Percentiles rank a stretch among this genome's conserved stretches.
Conservation (phyloP, 495 filamentous ascomycete genomes). For the Friedmanniomyces simplex region DNA sequence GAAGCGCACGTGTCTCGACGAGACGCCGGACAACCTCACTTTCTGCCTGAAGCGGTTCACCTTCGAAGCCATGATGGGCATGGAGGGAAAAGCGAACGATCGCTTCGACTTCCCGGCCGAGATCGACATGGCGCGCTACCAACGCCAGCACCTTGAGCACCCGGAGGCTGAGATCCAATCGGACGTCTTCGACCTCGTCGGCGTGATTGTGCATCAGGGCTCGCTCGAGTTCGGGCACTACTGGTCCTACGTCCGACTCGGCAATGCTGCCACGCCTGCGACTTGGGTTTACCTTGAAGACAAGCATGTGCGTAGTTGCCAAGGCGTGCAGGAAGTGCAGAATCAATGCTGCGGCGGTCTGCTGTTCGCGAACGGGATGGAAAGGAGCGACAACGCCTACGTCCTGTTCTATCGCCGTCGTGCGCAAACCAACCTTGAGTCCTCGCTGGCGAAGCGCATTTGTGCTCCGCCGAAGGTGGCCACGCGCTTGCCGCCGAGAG, state of each 20-base stretch:
- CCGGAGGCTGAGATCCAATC: constrained; percentile 39
- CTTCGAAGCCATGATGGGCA: constrained; percentile 75
- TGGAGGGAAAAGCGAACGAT: constrained; percentile 92
- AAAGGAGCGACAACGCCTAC: constrained; percentile 52
- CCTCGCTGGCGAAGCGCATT: constrained; percentile 10
- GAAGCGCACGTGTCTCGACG: constrained; percentile 84
- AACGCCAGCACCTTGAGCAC: constrained; percentile 71
- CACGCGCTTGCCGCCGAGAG: constrained; percentile 34
- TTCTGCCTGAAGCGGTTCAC: constrained; percentile 96
- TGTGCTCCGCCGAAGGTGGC: background rate
- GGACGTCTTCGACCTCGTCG: constrained; percentile 86
- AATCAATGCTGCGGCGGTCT: constrained; percentile 73
- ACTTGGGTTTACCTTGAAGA: constrained; percentile 94
- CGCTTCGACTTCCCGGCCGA: constrained; percentile 73
- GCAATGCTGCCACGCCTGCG: constrained; percentile 35
- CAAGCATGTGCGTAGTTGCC: constrained; percentile 63
- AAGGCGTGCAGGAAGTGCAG: constrained; percentile 53
- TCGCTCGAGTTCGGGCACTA: constrained; percentile 95
- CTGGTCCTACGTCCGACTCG: constrained; percentile 83
- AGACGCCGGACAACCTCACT: constrained; percentile 87
- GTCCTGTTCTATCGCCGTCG: constrained; percentile 95
- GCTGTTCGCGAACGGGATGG: constrained; percentile 32
- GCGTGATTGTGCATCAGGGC: constrained; percentile 83
- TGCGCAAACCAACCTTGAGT: constrained; percentile 45
- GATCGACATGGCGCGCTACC: constrained; percentile 89